phyloP scores from a whole-genome alignment of 495 filamentous ascomycete genomes.

The Neurospora sp. region DNA sequence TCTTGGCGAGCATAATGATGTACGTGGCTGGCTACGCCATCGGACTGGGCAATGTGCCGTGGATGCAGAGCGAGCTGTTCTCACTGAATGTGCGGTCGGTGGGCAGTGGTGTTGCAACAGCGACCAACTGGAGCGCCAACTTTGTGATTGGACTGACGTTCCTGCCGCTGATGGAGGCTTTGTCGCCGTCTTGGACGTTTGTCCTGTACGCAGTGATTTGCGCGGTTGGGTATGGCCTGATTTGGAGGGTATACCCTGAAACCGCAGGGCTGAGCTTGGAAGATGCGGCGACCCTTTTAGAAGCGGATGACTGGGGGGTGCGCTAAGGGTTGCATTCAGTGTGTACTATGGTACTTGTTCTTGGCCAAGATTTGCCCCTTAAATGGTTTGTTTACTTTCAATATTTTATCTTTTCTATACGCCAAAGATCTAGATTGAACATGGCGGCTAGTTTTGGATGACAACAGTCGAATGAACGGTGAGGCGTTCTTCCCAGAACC shows the following conservation, averaged over 20 bases:
- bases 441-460: too few species aligned
- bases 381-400: background rate
- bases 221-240: conserved; percentile 49
- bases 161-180: conserved; percentile 68
- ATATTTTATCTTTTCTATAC: background rate
- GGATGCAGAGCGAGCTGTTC: conserved; percentile 90
- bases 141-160: conserved; percentile 84
- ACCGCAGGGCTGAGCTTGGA: conserved; percentile 73
- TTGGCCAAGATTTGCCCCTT: background rate
- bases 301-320: conserved; percentile 62
- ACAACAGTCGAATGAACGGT: background rate
- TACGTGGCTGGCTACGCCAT: conserved; percentile 80
- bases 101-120: conserved; percentile 73
- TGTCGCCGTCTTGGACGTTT: conserved; percentile 73
- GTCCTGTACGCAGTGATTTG: conserved; percentile 64
- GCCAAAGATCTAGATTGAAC: background rate
- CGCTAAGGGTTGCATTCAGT: too few species aligned
- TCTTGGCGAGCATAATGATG: conserved; percentile 63
- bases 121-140: conserved; percentile 84
- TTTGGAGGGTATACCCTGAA: conserved; percentile 74
- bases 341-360: too few species aligned
- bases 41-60: conserved; percentile 86
- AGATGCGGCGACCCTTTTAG: conserved; percentile 65
- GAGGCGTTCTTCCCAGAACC: background rate
- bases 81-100: conserved; percentile 71